These are phyloP conservation scores for Curvularia sp. DNA, from an alignment of 2,329 filamentous ascomycete genomes.

Conservation along the genomic window DNA sequence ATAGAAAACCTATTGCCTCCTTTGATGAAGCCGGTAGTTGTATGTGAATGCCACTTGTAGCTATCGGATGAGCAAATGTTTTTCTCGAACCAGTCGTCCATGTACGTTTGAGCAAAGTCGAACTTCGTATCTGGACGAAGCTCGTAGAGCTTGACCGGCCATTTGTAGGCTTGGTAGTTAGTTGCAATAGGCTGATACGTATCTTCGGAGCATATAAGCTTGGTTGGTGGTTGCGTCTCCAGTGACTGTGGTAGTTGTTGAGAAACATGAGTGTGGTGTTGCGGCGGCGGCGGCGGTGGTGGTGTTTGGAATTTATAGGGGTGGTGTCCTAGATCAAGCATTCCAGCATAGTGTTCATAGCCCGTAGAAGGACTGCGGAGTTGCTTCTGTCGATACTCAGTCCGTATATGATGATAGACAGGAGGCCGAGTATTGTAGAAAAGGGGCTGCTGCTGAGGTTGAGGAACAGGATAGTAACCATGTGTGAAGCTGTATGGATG, in stretches of 20 bases:
- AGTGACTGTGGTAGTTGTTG: not conserved
- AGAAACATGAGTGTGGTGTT: not conserved
- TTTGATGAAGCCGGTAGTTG: slow-evolving; percentile 35
- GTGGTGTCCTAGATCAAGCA: not conserved
- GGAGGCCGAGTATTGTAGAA: not conserved
- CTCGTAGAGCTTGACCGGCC: slow-evolving; percentile 32
- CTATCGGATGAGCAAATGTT: slow-evolving; percentile 14
- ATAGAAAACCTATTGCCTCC: slow-evolving; percentile 26
- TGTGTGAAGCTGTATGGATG: no score
- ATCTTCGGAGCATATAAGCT: slow-evolving; percentile 8
- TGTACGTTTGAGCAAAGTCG: slow-evolving; percentile 22
- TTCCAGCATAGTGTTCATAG: not conserved
- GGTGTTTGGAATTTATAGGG: no score
- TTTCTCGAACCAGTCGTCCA: slow-evolving; percentile 17
- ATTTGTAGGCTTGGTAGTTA: slow-evolving; percentile 34
- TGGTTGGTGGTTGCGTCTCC: not conserved
- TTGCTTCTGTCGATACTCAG: not conserved
- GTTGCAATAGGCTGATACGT: slow-evolving; percentile 25
- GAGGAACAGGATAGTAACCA: not conserved
- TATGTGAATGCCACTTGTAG: slow-evolving; percentile 24
- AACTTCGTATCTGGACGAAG: slow-evolving; percentile 19
- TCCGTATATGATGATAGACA: not conserved
- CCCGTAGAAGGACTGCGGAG: not conserved
- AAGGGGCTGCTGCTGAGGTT: not conserved
- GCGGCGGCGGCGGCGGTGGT: no score